phyloP scores from a whole-genome alignment of 768 basidiomycete species.

The Macrocybe gigantea region DNA sequence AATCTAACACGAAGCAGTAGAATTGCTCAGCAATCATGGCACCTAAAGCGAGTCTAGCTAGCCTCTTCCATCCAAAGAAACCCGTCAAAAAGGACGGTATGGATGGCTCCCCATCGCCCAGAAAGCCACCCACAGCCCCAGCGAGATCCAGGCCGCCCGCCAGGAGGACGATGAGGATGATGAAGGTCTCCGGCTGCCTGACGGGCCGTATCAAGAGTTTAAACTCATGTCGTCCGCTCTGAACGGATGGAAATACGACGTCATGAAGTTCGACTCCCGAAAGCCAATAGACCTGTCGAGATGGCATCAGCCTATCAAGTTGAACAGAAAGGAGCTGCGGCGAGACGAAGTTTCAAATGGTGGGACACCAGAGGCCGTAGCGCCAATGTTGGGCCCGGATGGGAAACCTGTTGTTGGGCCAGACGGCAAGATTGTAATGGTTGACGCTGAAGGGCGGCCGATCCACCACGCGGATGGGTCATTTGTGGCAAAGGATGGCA shows the following conservation, averaged over 20 bases:
- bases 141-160: conserved; percentile 32
- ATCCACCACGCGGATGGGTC: conserved; percentile 36
- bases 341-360: conserved; percentile 34
- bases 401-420: conserved; percentile 78
- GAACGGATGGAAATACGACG: conserved; percentile 88
- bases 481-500: conserved; percentile 27
- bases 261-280: conserved; percentile 85
- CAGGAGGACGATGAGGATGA: conserved; percentile 42
- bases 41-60: conserved; percentile 35
- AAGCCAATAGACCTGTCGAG: conserved; percentile 62
- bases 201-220: conserved; percentile 70
- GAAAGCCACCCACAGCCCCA: conserved; percentile 32
- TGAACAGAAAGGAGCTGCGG: conserved; percentile 81
- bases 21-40: conserved; percentile 24
- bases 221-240: conserved; percentile 72
- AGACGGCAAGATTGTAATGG: conserved; percentile 77
- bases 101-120: conserved; percentile 20
- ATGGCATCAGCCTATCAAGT: conserved; percentile 74
- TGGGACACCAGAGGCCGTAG: conserved; percentile 45
- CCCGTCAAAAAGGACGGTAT: conserved; percentile 30
- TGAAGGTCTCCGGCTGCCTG: conserved; percentile 50
- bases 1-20: not conserved
- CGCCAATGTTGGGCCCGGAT: conserved; percentile 75
- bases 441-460: conserved; percentile 71
- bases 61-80: conserved; percentile 70